These are phyloP conservation scores for Malassezia cuniculi DNA, from an alignment of 1,284 basidiomycete genomes.

Conservation along the genomic window DNA sequence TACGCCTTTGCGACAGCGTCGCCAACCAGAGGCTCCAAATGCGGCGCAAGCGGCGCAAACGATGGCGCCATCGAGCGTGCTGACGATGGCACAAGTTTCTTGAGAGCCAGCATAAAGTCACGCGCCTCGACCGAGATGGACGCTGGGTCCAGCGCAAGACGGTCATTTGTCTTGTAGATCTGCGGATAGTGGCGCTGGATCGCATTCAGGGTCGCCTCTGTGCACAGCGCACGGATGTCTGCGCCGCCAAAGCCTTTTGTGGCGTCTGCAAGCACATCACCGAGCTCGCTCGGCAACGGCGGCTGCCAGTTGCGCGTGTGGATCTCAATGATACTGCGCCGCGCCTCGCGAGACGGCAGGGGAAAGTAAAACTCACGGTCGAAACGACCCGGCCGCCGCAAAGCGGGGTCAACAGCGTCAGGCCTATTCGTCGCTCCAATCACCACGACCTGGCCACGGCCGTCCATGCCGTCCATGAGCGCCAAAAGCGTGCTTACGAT, in stretches of 20 bases:
- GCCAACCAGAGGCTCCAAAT: slow-evolving; percentile 69
- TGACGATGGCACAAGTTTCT: slow-evolving; percentile 70
- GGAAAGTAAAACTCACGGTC: slow-evolving; percentile 98
- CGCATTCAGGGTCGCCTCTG: slow-evolving; percentile 90
- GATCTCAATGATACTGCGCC: slow-evolving; percentile 77
- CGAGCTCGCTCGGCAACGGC: slow-evolving; percentile 57
- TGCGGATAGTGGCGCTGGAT: slow-evolving; percentile 93
- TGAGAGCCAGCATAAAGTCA: slow-evolving; percentile 95
- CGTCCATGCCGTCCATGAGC: slow-evolving; percentile 99
- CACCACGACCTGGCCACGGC: slow-evolving; percentile 83
- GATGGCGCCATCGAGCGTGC: slow-evolving; percentile 75
- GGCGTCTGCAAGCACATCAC: slow-evolving; percentile 64
- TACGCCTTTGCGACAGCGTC: slow-evolving; percentile 61
- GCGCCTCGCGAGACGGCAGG: slow-evolving; percentile 67
- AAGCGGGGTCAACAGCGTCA: slow-evolving; percentile 88
- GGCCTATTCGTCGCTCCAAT: slow-evolving; percentile 96
- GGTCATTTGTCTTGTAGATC: slow-evolving; percentile 82
- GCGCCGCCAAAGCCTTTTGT: slow-evolving; percentile 98
- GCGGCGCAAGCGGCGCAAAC: slow-evolving; percentile 69
- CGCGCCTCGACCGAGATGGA: slow-evolving; percentile 72
- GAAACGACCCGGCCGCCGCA: slow-evolving; percentile 86
- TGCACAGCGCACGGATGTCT: slow-evolving; percentile 60
- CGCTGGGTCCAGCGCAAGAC: slow-evolving; percentile 71
- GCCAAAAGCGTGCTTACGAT: slow-evolving; percentile 92
- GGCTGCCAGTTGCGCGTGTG: slow-evolving; percentile 86